Conservation (phyloP, 148 eudicot species). For the Fagopyrum homotropicum region DNA sequence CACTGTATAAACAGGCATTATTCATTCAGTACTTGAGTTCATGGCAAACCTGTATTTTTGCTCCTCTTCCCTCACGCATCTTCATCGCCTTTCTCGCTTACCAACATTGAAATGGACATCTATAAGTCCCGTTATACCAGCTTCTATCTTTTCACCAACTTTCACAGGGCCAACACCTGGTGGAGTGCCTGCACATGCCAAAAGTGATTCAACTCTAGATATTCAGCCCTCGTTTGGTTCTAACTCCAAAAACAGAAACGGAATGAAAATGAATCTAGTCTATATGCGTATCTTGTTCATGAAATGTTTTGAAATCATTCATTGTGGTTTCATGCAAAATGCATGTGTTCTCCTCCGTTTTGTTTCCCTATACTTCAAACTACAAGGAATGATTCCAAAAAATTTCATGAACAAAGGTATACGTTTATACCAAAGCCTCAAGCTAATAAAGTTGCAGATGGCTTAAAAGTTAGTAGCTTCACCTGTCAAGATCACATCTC, state of each 20-base stretch:
- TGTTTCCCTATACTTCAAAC: no score
- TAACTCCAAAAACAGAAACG: no score
- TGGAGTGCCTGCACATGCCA: constrained; percentile 68
- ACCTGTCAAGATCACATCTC: constrained; percentile 97
- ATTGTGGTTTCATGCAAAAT: no score
- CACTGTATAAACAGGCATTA: constrained; percentile 1
- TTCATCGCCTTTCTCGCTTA: constrained; percentile 32
- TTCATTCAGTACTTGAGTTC: neutral
- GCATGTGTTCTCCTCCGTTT: no score
- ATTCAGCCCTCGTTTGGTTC: no score
- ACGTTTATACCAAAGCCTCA: neutral
- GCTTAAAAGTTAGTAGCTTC: neutral
- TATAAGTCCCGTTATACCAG: constrained; percentile 84
- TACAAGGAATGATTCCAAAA: no score
- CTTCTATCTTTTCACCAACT: constrained; percentile 76
- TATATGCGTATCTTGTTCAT: no score
- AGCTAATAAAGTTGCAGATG: neutral
- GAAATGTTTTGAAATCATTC: no score
- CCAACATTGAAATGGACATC: constrained; percentile 67
- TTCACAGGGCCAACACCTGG: constrained; percentile 92
- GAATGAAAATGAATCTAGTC: no score
- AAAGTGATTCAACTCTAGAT: neutral
- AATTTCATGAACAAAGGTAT: no score
- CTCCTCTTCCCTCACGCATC: constrained; percentile 11
- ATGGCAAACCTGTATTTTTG: constrained; percentile 1